These are phyloP conservation scores for Suillus tomentosus DNA, from an alignment of 768 basidiomycete species.

Conservation along the genomic window DNA sequence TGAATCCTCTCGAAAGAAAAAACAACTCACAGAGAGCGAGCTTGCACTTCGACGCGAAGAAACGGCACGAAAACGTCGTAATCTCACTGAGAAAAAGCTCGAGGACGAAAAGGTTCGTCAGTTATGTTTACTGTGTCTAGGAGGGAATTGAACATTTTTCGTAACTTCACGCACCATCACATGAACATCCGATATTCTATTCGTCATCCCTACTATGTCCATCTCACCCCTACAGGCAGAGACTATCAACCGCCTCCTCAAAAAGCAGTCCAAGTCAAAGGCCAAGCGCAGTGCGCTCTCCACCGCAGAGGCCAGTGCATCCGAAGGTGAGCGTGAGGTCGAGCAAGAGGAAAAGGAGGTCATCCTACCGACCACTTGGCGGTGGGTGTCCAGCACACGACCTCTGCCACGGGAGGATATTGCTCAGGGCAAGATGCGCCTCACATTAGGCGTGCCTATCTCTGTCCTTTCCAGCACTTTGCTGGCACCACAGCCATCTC, in stretches of 20 bases:
- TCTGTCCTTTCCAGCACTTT: conserved; percentile 24
- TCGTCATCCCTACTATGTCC: neutral
- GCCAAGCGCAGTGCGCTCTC: conserved; percentile 56
- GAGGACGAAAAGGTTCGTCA: conserved; percentile 77
- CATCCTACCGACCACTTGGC: conserved; percentile 57
- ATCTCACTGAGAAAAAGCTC: conserved; percentile 79
- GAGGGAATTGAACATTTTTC: neutral
- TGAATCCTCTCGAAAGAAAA: conserved; percentile 49
- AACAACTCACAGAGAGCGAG: conserved; percentile 70
- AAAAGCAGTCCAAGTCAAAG: conserved; percentile 76
- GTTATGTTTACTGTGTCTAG: neutral
- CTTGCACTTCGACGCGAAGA: conserved; percentile 77
- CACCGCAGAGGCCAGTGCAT: conserved; percentile 45
- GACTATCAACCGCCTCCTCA: conserved; percentile 86
- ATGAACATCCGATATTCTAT: conserved; percentile 1
- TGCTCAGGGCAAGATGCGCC: conserved; percentile 35
- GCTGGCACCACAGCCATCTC: conserved; percentile 17
- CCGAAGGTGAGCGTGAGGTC: conserved; percentile 27
- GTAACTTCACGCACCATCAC: neutral
- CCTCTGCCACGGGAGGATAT: conserved; percentile 13
- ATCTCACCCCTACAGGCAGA: conserved; percentile 55
- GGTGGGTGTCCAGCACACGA: conserved; percentile 69
- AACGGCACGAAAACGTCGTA: conserved; percentile 78
- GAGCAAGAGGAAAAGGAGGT: conserved; percentile 42
- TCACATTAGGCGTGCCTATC: conserved; percentile 59